Evolutionary conservation across 441 rosid genomes (phyloP), one percentile per base, ranked within the genome.

Genomic region (Adansonia gregorii): DNA sequence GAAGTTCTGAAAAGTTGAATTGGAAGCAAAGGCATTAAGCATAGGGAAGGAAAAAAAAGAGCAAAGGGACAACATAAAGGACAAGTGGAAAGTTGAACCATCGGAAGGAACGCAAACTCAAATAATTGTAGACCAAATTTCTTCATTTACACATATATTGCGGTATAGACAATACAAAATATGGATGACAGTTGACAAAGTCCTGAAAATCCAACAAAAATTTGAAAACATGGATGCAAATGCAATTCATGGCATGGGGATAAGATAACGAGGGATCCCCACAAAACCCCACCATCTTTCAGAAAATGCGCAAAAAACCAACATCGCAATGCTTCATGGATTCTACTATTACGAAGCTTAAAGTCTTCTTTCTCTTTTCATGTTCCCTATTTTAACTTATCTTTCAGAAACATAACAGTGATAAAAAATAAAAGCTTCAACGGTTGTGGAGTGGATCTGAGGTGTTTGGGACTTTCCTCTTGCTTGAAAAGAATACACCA

Each of bases 361-460:
- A 39, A 39, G 43, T 39, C 43, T 67, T 69, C 3, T 77, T 64
- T 7, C 8, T 45, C 61, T 75, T 68, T 59, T 61, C 74, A 74
- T 31, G n/a, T 55, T 31, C 52, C 55, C 19, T 11, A 11, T 48
- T 61, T 14, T 45, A 61, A 12, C 54, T 61, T 17, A 31, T 2
- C 14, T 17, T 15, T 52, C 14, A 27, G 59, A 17, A 22, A n/a
- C 4, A 3, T 45, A 48, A 35, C 12, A 24, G 35, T 8, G 15
- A 17, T 19, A 0, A n/a, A 60, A 68, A n/a, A 27, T 35, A 52
- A 22, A 22, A 74, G 22, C 73, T 59, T 90, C 85, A 88, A 66
- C 95, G 93, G 72, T 91, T 91, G 86, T 91, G 95, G n/a, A 91
- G 93, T 77, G 93, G 95, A 60, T 91, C 95, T 1, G 95, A 86